phyloP scores from a whole-genome alignment of 371 early-diverging fungal genomes.

The Mucor mucedo region DNA sequence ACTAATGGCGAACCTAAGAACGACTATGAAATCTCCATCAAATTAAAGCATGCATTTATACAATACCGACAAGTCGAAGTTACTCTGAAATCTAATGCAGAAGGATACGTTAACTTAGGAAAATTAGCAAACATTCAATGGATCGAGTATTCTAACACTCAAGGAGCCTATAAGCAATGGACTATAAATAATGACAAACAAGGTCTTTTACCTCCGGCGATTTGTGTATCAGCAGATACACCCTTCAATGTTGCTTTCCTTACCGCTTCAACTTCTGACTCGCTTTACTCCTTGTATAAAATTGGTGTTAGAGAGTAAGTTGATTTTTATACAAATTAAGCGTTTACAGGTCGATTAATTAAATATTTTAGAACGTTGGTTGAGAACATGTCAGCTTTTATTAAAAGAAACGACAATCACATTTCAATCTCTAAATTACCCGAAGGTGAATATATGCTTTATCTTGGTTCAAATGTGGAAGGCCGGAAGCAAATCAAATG shows the following conservation, averaged over 20 bases:
- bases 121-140: conserved; percentile 29
- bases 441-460: conserved; percentile 36
- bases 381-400: conserved; percentile 1
- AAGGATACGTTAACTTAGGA: conserved; percentile 54
- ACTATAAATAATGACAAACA: neutral
- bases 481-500: conserved; percentile 1
- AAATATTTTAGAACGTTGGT: neutral
- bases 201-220: conserved; percentile 11
- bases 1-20: conserved; percentile 59
- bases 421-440: conserved; percentile 34
- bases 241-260: conserved; percentile 36
- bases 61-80: conserved; percentile 10
- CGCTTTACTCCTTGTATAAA: conserved; percentile 26
- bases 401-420: conserved; percentile 5
- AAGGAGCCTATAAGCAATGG: conserved; percentile 20
- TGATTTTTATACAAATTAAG: neutral
- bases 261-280: neutral
- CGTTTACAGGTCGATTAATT: neutral
- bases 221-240: conserved; percentile 37
- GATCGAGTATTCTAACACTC: conserved; percentile 6
- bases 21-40: conserved; percentile 35
- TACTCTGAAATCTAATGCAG: conserved; percentile 42
- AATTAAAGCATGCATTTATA: conserved; percentile 36
- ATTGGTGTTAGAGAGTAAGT: conserved; percentile 30
- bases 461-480: conserved; percentile 5